Base-by-base conservation (phyloP, 192 early-diverging fungal species). In the Mortierella antarctica region DNA sequence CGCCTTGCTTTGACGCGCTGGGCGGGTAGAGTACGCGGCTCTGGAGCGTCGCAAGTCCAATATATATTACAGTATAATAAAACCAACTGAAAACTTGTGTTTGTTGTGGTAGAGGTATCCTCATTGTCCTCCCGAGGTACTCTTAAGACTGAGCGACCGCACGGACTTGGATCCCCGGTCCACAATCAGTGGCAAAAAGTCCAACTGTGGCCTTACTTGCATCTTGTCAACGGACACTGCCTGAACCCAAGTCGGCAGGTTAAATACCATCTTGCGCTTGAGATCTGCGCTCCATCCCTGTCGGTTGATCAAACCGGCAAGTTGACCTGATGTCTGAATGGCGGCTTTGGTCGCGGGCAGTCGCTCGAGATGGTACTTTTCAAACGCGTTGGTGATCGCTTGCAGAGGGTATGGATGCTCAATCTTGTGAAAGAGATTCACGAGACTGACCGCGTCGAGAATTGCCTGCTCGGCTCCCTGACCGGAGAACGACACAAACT, bases 401-500 rank as follows among this genome's bases (percentile, higher is more conserved):
- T 15, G 20, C 21, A 49, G 21, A 8, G 46, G 39, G 39, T 65
- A 65, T 18, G 62, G 57, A 6, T 13, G 18, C 12, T 65, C 31
- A 9, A 49, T 46, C 17, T 18, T 52, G 62, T 52, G 31, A 6
- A 65, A 18, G 15, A 65, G 39, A 31, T 65, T 65, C 15, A 31
- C 47, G 7, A 65, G 62, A 40, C 62, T 51, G 49, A 65, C 51
- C 7, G 62, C 62, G 40, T 65, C 62, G 23, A 65, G 45, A 47
- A 65, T 65, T 9, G 62, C 62, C 13, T 65, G 62, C 5, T 65
- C 62, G 14, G 62, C 62, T 11, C 62, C 62, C 51, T 65, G 62
- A 65, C 62, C 62, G 10, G 62, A 65, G 49, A 65, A 65, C 15
- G 62, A 65, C 21, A 50, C 62, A 48, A 65, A 65, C 62, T 65